Percentiles rank a stretch among this genome's conserved stretches.
These are phyloP conservation scores for Paecilomyces fulvus DNA, from an alignment of 2,329 filamentous ascomycete genomes.

Conservation along the genomic window DNA sequence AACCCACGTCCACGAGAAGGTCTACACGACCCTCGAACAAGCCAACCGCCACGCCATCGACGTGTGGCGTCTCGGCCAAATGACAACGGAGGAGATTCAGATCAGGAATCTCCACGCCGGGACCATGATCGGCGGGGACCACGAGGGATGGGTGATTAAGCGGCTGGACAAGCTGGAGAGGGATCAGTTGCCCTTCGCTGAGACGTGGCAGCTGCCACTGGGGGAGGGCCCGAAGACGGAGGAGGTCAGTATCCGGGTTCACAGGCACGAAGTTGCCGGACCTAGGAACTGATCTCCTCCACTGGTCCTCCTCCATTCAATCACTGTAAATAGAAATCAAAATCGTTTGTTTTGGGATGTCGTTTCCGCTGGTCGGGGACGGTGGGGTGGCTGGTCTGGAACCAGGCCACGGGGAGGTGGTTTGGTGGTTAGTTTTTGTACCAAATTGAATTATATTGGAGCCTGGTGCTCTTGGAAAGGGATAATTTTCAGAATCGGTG, in stretches of 20 bases:
- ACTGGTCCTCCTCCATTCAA: not conserved
- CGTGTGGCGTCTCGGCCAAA: constrained; percentile 2
- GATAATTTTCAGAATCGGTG: not conserved
- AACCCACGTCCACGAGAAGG: not conserved
- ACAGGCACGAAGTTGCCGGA: constrained; percentile 8
- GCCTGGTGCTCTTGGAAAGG: not conserved
- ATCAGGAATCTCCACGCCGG: constrained; percentile 7
- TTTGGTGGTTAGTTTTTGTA: not conserved
- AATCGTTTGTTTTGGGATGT: not conserved
- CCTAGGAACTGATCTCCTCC: constrained; percentile 11
- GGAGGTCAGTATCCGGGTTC: constrained; percentile 12
- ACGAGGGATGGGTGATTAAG: constrained; percentile 8
- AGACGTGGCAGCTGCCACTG: constrained; percentile 7
- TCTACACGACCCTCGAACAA: constrained; percentile 8
- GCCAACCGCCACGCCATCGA: constrained; percentile 13
- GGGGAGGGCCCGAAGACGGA: constrained; percentile 6
- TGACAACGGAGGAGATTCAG: not conserved
- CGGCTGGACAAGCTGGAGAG: constrained; percentile 8
- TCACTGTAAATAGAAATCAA: not conserved
- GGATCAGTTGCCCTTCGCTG: constrained; percentile 8
- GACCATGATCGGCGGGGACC: constrained; percentile 7
- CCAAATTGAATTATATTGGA: not conserved
- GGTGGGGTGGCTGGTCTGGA: not conserved
- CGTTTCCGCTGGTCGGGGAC: not conserved
- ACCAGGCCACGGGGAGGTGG: not conserved